Evolutionary conservation across 2,329 filamentous ascomycete species (phyloP).

Genomic region (Beauveria rudraprayagi): DNA sequence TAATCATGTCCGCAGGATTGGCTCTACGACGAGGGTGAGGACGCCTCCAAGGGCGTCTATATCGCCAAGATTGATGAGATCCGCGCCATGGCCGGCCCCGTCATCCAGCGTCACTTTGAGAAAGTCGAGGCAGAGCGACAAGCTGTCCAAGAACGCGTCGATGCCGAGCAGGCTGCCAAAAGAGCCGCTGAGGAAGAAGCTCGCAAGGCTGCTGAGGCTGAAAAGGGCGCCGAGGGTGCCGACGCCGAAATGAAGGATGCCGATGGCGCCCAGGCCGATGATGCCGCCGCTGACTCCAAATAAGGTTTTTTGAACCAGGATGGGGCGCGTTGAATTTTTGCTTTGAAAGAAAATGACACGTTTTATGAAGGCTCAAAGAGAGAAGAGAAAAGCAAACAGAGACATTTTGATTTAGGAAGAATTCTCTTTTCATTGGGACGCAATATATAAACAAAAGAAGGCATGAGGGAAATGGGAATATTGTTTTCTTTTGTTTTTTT

Average conservation of each 20-base stretch:
- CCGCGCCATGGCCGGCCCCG: conserved; percentile 78
- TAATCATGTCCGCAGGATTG: conserved; percentile 61
- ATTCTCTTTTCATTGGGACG: conserved; percentile 6
- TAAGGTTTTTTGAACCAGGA: conserved; percentile 17
- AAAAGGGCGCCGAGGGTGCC: conserved; percentile 41
- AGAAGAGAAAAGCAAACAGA: conserved; percentile 13
- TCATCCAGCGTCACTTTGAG: conserved; percentile 91
- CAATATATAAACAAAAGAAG: conserved; percentile 8
- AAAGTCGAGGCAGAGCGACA: conserved; percentile 83
- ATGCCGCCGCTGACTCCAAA: conserved; percentile 29
- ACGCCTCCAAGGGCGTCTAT: conserved; percentile 89
- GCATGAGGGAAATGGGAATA: conserved; percentile 7
- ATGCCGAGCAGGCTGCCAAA: conserved; percentile 71
- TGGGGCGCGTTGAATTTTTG: not conserved
- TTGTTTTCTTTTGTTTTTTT: conserved; percentile 7
- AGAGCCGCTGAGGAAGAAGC: conserved; percentile 52
- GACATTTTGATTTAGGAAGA: conserved; percentile 4
- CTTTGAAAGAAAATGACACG: conserved; percentile 11
- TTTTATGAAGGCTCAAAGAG: conserved; percentile 15
- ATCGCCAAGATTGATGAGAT: conserved; percentile 94
- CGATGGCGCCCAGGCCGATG: conserved; percentile 40
- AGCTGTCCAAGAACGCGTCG: conserved; percentile 65
- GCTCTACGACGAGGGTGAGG: conserved; percentile 96
- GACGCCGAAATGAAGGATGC: conserved; percentile 60
- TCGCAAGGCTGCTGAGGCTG: conserved; percentile 44